phyloP scores from a whole-genome alignment of 345 rosid genomes.

The Gossypium bickii region DNA sequence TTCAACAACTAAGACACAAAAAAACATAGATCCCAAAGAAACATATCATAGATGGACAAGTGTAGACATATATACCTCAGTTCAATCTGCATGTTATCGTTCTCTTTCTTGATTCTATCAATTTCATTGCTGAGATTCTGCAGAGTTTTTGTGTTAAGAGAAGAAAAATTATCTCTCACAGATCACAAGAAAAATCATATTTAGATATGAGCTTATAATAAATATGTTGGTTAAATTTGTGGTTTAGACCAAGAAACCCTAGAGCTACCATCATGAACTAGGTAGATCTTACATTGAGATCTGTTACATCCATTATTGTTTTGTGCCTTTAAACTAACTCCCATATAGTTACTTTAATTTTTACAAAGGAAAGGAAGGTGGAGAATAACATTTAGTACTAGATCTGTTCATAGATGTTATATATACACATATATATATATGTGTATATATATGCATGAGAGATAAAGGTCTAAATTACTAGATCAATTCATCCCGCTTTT shows the following conservation, averaged over 20 bases:
- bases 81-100: conserved; percentile 50
- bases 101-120: conserved; percentile 53
- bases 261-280: conserved; percentile 7
- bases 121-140: conserved; percentile 50
- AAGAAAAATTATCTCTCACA: neutral
- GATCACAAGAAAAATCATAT: neutral
- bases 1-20: neutral
- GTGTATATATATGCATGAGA: neutral
- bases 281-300: neutral
- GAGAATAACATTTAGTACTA: neutral
- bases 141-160: neutral
- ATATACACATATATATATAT: neutral
- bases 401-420: neutral
- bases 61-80: conserved; percentile 29
- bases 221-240: neutral
- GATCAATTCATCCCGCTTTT: conserved; percentile 23
- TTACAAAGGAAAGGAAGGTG: conserved; percentile 1
- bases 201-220: neutral
- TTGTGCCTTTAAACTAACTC: neutral
- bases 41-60: neutral
- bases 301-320: neutral
- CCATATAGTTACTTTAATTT: too few relatives aligned
- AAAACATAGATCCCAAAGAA: neutral
- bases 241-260: neutral
- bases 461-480: neutral